Conservation (phyloP, 192 early-diverging fungal genomes). For the Gamsiella multidivaricata region DNA sequence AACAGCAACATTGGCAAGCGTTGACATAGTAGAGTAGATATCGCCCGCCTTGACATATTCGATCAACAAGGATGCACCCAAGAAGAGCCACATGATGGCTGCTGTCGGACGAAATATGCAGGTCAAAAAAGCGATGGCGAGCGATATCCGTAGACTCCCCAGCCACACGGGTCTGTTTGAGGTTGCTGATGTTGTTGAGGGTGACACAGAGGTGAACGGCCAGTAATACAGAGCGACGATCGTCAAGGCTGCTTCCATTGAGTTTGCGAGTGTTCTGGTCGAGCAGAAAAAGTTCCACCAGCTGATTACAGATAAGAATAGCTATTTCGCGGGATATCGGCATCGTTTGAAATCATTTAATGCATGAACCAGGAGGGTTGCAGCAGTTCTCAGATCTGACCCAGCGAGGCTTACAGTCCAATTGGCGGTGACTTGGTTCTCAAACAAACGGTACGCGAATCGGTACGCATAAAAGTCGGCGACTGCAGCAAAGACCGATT, state of each 20-base stretch:
- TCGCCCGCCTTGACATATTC: constrained; percentile 12
- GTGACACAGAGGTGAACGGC: constrained; percentile 69
- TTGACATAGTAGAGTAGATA: constrained; percentile 12
- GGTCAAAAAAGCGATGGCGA: constrained; percentile 78
- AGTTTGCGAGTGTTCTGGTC: constrained; percentile 66
- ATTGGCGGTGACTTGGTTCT: constrained; percentile 59
- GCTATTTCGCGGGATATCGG: constrained; percentile 42
- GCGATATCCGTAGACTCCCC: constrained; percentile 44
- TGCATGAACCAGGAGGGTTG: neutral
- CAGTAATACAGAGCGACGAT: constrained; percentile 85
- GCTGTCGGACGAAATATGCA: constrained; percentile 94
- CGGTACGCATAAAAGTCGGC: constrained; percentile 80
- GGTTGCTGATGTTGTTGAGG: neutral
- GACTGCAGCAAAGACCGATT: constrained; percentile 77
- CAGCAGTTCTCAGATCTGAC: neutral
- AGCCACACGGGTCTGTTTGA: neutral
- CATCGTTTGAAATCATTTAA: neutral
- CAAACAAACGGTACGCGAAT: constrained; percentile 75
- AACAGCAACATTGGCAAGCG: constrained; percentile 41
- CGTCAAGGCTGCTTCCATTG: constrained; percentile 80
- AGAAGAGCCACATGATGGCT: constrained; percentile 84
- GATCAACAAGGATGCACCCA: constrained; percentile 71
- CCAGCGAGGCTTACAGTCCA: constrained; percentile 69
- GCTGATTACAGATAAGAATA: constrained; percentile 64
- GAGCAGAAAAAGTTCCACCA: constrained; percentile 71